Percentiles rank a stretch among this genome's conserved stretches.
phyloP scores from a whole-genome alignment of 2,329 filamentous ascomycete species.

The Colletotrichum ledebouriae region DNA sequence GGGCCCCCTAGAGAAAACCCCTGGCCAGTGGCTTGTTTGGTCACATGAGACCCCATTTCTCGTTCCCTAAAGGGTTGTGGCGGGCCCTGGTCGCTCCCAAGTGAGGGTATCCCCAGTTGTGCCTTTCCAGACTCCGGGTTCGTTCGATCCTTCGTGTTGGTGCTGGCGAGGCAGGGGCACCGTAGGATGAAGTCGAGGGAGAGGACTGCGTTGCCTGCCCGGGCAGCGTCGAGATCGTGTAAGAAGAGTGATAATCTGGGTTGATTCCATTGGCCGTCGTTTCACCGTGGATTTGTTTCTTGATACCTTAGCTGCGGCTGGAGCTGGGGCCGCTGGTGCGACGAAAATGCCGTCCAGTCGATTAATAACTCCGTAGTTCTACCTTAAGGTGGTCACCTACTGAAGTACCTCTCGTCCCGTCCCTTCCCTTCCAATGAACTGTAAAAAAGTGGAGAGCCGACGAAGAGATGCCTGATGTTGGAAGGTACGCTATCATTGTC shows the following conservation, averaged over 20 bases:
- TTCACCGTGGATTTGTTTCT: constrained; percentile 36
- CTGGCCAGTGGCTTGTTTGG: constrained; percentile 28
- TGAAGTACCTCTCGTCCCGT: too few species aligned
- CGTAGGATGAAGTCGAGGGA: constrained; percentile 2
- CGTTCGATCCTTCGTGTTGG: constrained; percentile 27
- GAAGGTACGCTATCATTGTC: background rate
- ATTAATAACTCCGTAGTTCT: background rate
- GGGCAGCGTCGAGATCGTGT: constrained; percentile 17
- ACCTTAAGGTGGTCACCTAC: background rate
- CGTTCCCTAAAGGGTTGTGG: constrained; percentile 31
- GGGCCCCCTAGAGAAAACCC: constrained; percentile 1
- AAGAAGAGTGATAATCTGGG: constrained; percentile 15
- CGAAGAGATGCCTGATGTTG: constrained; percentile 19
- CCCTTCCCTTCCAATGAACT: background rate
- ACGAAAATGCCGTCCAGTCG: background rate
- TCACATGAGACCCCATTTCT: constrained; percentile 27
- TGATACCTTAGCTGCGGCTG: constrained; percentile 1
- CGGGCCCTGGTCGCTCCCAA: constrained; percentile 23
- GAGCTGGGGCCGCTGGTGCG: background rate
- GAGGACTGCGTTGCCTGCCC: background rate
- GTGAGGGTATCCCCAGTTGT: constrained; percentile 28
- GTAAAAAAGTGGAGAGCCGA: constrained; percentile 34
- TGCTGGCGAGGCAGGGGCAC: constrained; percentile 12
- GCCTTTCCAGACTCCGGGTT: constrained; percentile 18
- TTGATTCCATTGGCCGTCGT: constrained; percentile 19